Percentiles rank a stretch among this genome's conserved stretches.
These are phyloP conservation scores for Suillus bovinus DNA, from an alignment of 768 basidiomycete genomes.

Conservation along the genomic window DNA sequence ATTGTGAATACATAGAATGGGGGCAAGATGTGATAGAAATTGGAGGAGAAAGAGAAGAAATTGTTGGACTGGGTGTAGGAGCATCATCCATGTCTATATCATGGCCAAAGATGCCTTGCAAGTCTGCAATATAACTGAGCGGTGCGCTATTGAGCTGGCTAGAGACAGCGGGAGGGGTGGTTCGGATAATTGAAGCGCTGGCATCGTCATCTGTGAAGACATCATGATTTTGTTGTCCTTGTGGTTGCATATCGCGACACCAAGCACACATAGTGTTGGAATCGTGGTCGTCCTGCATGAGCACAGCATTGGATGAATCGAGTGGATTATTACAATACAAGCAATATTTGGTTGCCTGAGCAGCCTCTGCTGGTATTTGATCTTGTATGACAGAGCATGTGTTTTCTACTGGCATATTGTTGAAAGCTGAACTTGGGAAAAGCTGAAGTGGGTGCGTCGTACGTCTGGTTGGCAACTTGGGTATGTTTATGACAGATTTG, in stretches of 20 bases:
- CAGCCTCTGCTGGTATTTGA: neutral
- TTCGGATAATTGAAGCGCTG: slow-evolving; percentile 29
- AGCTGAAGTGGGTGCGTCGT: neutral
- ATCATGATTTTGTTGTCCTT: slow-evolving; percentile 3
- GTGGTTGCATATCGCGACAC: slow-evolving; percentile 41
- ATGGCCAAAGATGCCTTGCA: slow-evolving; percentile 33
- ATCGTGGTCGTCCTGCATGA: slow-evolving; percentile 28
- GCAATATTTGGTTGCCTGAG: slow-evolving; percentile 34
- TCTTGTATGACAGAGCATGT: neutral
- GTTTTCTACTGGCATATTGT: slow-evolving; percentile 5
- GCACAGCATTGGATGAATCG: slow-evolving; percentile 28
- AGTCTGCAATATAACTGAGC: slow-evolving; percentile 17
- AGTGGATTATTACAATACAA: slow-evolving; percentile 33
- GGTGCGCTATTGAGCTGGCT: slow-evolving; percentile 16
- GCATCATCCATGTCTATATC: slow-evolving; percentile 36
- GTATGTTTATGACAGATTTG: neutral
- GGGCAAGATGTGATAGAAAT: neutral
- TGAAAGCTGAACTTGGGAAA: neutral
- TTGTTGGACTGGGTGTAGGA: slow-evolving; percentile 6
- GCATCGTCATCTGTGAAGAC: slow-evolving; percentile 29
- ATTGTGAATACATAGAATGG: neutral
- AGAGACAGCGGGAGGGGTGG: slow-evolving; percentile 6
- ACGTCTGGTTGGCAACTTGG: neutral
- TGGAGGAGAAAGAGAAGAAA: neutral
- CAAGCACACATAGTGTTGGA: slow-evolving; percentile 43